Percentiles rank a stretch among this genome's conserved stretches.
These are phyloP conservation scores for Barnettozyma populi DNA, from an alignment of 805 yeast species.

Conservation along the genomic window DNA sequence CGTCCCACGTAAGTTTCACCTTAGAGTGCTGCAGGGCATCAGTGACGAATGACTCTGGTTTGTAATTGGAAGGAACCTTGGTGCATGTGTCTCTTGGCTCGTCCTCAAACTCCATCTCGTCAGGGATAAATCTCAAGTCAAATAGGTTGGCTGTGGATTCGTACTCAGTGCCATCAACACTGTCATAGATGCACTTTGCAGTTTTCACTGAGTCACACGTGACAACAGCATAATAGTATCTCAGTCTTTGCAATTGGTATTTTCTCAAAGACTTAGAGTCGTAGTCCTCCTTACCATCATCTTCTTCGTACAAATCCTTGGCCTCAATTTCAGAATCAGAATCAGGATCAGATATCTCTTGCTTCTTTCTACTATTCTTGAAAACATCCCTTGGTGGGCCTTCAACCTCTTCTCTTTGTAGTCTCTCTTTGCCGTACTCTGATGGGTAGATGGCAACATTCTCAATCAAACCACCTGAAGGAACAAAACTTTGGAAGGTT, in stretches of 20 bases:
- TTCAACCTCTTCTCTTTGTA: constrained; percentile 82
- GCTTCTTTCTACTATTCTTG: constrained; percentile 35
- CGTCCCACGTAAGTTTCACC: constrained; percentile 97
- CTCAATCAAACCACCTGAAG: constrained; percentile 61
- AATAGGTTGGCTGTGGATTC: constrained; percentile 94
- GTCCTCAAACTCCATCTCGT: constrained; percentile 81
- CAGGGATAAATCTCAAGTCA: constrained; percentile 90
- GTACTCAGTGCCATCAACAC: constrained; percentile 92
- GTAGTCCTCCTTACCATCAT: constrained; percentile 76
- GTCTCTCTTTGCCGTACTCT: constrained; percentile 87
- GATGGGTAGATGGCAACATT: constrained; percentile 79
- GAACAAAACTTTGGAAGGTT: constrained; percentile 80
- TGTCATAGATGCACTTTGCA: constrained; percentile 70
- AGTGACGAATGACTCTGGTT: constrained; percentile 77
- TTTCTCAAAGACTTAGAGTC: constrained; percentile 79
- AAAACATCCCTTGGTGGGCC: constrained; percentile 92
- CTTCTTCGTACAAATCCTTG: constrained; percentile 71
- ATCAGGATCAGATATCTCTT: constrained; percentile 38
- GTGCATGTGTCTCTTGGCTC: constrained; percentile 70
- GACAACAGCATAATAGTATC: constrained; percentile 91
- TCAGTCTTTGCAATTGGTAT: constrained; percentile 86
- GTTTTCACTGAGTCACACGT: constrained; percentile 70
- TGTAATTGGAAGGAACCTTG: constrained; percentile 69
- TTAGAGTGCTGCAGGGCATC: constrained; percentile 96
- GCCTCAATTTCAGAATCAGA: constrained; percentile 55